Evolutionary conservation across 1,139 yeast genomes (phyloP), one percentile per base, ranked within the genome.

Genomic region (Pichia sp.): DNA sequence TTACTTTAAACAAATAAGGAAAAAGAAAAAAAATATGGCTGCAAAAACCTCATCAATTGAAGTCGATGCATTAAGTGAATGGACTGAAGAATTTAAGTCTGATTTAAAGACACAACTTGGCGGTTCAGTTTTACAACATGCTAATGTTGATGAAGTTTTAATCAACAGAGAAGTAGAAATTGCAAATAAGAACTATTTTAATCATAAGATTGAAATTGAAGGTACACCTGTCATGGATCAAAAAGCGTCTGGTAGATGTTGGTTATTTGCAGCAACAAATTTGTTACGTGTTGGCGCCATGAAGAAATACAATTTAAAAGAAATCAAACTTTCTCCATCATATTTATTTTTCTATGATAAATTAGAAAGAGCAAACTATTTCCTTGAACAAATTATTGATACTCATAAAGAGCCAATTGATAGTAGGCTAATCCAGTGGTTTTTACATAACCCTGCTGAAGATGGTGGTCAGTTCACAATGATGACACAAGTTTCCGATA

Each of bases 381-480:
- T 83, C 59, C 65, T 85, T 54, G 88, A 85, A 47, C 87, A 83
- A 59, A 73, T 84, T 45, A 65, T 80, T 42, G 83, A 80, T 50
- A 80, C 91, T 20, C 70, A 74, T 23, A 62, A 67, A 23, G 79
- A 79, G 58, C 78, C 72, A 21, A 72, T 80, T 42, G 88, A 78
- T 48, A 78, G 87, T 1, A 71, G 93, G 53, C 60, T 83, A 43
- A 74, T 83, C 38, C 81, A 77, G 59, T 76, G 71, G 52, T 63
- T 85, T 45, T 65, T 84, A 46, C 51, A 64, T 7, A 78, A 73
- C 41, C 93, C 95, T 11, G 76, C 79, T 37, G 62, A 73, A 42
- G 95, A 85, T 55, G 95, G 95, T 51, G 95, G 95, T 37, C 95
- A 85, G 62, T 85, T 83, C 73, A 82, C 81, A 53, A 81, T 85